These are phyloP conservation scores for Adiantum capillusveneris DNA, from an alignment of 75 land plant species.

Conservation along the genomic window DNA sequence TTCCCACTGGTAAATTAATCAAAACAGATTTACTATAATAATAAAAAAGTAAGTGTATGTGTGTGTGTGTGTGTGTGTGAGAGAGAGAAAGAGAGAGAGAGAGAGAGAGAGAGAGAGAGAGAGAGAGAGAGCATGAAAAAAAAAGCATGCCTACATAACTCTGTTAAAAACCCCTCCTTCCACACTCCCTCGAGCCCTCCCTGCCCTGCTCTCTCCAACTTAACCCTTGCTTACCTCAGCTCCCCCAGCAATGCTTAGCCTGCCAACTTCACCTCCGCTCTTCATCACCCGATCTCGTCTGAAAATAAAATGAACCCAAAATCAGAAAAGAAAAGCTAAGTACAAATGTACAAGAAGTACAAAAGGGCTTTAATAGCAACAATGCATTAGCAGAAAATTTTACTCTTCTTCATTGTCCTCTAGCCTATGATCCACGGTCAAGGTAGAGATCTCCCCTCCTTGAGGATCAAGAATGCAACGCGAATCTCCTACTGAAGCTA, in stretches of 20 bases:
- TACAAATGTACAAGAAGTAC: not conserved
- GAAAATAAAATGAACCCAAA: not conserved
- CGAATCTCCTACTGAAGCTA: slow-evolving; percentile 87
- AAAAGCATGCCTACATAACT: too few species aligned
- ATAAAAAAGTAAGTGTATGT: too few species aligned
- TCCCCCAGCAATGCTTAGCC: slow-evolving; percentile 71
- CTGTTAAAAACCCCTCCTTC: too few species aligned
- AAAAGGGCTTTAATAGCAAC: not conserved
- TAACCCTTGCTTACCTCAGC: slow-evolving; percentile 50
- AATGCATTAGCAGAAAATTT: slow-evolving; percentile 12
- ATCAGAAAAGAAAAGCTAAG: too few species aligned
- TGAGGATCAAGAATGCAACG: slow-evolving; percentile 70
- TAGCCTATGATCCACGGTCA: slow-evolving; percentile 81
- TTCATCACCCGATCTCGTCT: slow-evolving; percentile 57
- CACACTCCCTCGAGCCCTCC: too few species aligned
- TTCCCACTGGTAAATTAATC: too few species aligned
- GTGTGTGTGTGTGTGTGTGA: too few species aligned
- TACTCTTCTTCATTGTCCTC: slow-evolving; percentile 81
- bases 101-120: too few species aligned
- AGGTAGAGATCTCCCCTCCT: slow-evolving; percentile 53
- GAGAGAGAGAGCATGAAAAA: too few species aligned
- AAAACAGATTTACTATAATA: too few species aligned
- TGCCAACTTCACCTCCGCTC: slow-evolving; percentile 78
- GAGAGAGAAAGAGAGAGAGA: too few species aligned
- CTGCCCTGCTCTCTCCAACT: too few species aligned